Evolutionary conservation across 2,329 filamentous ascomycete species (phyloP).

Genomic region (Aciculosporium take): DNA sequence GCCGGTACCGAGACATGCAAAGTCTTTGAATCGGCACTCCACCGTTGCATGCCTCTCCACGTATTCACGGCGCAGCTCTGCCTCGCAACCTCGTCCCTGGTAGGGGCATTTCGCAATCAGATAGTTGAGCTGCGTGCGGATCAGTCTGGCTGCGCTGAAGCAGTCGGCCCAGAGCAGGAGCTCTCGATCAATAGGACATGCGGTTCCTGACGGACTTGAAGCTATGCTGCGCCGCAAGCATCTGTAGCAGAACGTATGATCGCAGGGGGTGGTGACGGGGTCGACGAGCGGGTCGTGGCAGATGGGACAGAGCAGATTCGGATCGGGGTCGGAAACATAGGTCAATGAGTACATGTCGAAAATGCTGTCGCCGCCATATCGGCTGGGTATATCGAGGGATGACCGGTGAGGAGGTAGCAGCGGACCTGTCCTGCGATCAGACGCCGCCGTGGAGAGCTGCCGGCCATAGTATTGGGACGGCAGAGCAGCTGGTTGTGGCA

Average conservation of each 20-base stretch:
- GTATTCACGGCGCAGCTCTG: slow-evolving; percentile 35
- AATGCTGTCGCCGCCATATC: slow-evolving; percentile 22
- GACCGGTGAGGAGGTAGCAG: slow-evolving; percentile 22
- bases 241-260: slow-evolving; percentile 49
- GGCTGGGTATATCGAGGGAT: slow-evolving; percentile 24
- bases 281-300: slow-evolving; percentile 47
- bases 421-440: slow-evolving; percentile 20
- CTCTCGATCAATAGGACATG: slow-evolving; percentile 46
- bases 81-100: slow-evolving; percentile 32
- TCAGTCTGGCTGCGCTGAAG: slow-evolving; percentile 29
- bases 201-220: slow-evolving; percentile 24
- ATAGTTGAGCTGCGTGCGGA: slow-evolving; percentile 46
- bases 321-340: slow-evolving; percentile 29
- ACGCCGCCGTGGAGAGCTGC: slow-evolving; percentile 11
- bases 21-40: slow-evolving; percentile 41
- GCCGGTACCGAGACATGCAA: slow-evolving; percentile 38
- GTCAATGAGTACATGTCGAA: slow-evolving; percentile 32
- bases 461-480: slow-evolving; percentile 7
- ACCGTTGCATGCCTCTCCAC: slow-evolving; percentile 41
- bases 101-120: slow-evolving; percentile 47
- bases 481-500: slow-evolving; percentile 4
- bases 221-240: slow-evolving; percentile 35
- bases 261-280: slow-evolving; percentile 46
- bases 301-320: slow-evolving; percentile 37
- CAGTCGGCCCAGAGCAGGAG: slow-evolving; percentile 24